Percentiles rank a stretch among this genome's conserved stretches.
phyloP scores from a whole-genome alignment of 805 yeast species.

The Kodamaea nitidulidarum region DNA sequence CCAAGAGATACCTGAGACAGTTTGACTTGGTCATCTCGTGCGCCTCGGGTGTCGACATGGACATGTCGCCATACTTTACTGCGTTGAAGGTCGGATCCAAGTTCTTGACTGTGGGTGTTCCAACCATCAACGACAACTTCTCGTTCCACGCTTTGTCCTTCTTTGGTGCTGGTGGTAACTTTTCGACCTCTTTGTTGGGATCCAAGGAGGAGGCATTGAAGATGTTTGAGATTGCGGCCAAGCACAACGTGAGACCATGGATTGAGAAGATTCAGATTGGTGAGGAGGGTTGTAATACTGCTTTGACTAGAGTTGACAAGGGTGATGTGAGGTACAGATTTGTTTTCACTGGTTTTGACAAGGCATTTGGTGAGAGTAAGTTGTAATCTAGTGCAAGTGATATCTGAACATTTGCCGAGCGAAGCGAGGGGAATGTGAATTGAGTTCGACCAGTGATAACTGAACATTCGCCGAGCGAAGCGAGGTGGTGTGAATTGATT shows the following conservation, averaged over 20 bases:
- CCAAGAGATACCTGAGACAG: slow-evolving; percentile 17
- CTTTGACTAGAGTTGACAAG: slow-evolving; percentile 28
- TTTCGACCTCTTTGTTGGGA: slow-evolving; percentile 32
- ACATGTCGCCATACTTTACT: slow-evolving; percentile 17
- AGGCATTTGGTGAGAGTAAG: slow-evolving; percentile 28
- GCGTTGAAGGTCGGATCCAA: slow-evolving; percentile 22
- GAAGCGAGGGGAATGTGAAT: too few relatives aligned
- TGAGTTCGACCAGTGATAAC: too few relatives aligned
- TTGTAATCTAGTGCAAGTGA: too few relatives aligned
- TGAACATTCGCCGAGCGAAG: too few relatives aligned
- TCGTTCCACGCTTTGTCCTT: slow-evolving; percentile 20
- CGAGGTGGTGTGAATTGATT: too few relatives aligned
- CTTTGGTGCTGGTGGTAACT: slow-evolving; percentile 21
- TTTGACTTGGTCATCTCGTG: slow-evolving; percentile 49
- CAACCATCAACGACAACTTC: slow-evolving; percentile 20
- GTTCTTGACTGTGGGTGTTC: slow-evolving; percentile 27
- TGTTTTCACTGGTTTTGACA: slow-evolving; percentile 53
- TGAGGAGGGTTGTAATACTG: slow-evolving; percentile 28
- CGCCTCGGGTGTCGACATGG: slow-evolving; percentile 33
- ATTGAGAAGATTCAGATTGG: slow-evolving; percentile 33
- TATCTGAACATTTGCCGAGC: too few relatives aligned
- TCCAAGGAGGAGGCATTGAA: slow-evolving; percentile 30
- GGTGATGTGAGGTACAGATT: slow-evolving; percentile 46
- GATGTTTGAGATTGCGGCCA: slow-evolving; percentile 36
- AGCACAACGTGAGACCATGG: slow-evolving; percentile 31